Evolutionary conservation across 345 rosid species (phyloP).

Genomic region (Eucalyptus melliodora): DNA sequence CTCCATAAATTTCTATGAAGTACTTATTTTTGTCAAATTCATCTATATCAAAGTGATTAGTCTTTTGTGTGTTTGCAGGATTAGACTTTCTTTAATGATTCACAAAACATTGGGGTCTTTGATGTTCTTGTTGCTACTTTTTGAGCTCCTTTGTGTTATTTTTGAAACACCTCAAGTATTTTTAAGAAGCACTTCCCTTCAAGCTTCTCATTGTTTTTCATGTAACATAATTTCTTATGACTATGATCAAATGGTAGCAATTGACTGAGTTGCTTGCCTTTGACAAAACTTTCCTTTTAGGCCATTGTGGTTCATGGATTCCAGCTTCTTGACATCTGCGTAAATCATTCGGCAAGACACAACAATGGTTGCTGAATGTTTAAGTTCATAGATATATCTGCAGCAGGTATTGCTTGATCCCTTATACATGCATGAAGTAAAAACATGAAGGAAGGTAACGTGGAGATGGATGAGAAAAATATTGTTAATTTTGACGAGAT

Average conservation of each 20-base stretch:
- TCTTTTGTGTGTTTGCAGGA: slow-evolving; percentile 18
- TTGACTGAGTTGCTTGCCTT: not conserved
- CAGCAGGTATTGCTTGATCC: slow-evolving; percentile 30
- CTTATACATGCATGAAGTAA: not conserved
- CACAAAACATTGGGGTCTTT: slow-evolving; percentile 24
- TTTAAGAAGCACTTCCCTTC: not conserved
- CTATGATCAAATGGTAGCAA: not conserved
- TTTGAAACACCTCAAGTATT: slow-evolving; percentile 61
- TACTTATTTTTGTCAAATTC: not conserved
- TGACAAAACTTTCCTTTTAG: slow-evolving; percentile 15
- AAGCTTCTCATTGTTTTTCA: not conserved
- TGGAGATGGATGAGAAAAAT: not conserved
- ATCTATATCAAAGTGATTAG: not conserved
- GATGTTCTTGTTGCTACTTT: slow-evolving; percentile 36
- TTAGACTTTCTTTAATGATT: slow-evolving; percentile 27
- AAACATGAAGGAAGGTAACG: not conserved
- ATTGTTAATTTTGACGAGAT: not conserved
- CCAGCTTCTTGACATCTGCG: slow-evolving; percentile 79
- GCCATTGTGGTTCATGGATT: slow-evolving; percentile 86
- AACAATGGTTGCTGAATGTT: slow-evolving; percentile 40
- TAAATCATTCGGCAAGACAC: slow-evolving; percentile 54
- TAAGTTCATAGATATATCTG: slow-evolving; percentile 45
- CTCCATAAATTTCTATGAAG: not conserved
- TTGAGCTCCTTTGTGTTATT: slow-evolving; percentile 50
- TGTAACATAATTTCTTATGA: not conserved